Conservation (phyloP, 805 yeast species). For the Debaryomyces tyrocola region DNA sequence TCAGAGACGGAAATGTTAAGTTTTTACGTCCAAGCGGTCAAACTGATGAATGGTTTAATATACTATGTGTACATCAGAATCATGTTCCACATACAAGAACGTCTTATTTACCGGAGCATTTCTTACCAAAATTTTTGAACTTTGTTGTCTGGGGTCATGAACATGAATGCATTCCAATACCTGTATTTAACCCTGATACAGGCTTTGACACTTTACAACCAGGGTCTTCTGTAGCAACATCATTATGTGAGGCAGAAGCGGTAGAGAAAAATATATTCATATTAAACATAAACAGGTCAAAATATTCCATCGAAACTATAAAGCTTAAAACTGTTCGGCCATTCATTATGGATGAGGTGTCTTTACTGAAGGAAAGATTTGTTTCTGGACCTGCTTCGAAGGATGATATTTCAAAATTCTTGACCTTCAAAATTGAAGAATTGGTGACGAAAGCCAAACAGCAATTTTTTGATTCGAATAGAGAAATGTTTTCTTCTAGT, state of each 20-base stretch:
- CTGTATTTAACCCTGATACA: constrained; percentile 55
- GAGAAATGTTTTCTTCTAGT: constrained; percentile 23
- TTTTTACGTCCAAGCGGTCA: constrained; percentile 68
- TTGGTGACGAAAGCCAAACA: constrained; percentile 60
- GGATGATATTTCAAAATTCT: constrained; percentile 57
- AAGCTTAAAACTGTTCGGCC: constrained; percentile 76
- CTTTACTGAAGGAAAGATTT: constrained; percentile 52
- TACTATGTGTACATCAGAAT: constrained; percentile 90
- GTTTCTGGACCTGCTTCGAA: constrained; percentile 61
- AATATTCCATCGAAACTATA: constrained; percentile 59
- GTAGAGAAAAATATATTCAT: constrained; percentile 73
- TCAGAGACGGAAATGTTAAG: constrained; percentile 75
- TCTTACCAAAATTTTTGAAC: constrained; percentile 79
- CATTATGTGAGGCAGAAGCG: constrained; percentile 82
- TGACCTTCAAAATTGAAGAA: constrained; percentile 63
- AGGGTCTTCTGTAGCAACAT: constrained; percentile 92
- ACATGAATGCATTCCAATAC: constrained; percentile 84
- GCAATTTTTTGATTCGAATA: constrained; percentile 43
- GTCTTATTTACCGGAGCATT: constrained; percentile 79
- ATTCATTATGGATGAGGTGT: constrained; percentile 68
- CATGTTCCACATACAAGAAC: constrained; percentile 80
- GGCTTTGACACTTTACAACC: constrained; percentile 84
- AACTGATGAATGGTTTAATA: constrained; percentile 73
- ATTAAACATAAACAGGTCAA: constrained; percentile 58
- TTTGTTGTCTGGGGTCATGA: constrained; percentile 97